phyloP scores from a whole-genome alignment of 2,329 filamentous ascomycete species.

The Colletotrichum sp. region DNA sequence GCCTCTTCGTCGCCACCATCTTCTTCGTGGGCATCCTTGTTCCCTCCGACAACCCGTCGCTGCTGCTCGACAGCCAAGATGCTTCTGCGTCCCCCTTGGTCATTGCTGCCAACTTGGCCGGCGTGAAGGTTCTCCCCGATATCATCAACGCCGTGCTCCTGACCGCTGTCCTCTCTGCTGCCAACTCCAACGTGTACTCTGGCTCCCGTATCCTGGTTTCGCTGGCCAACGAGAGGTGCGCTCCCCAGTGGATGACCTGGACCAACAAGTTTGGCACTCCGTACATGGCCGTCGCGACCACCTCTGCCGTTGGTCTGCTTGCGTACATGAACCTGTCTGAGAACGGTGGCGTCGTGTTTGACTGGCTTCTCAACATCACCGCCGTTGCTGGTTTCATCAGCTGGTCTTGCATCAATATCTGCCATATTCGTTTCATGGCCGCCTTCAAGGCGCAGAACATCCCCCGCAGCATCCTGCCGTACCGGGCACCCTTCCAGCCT shows the following conservation, averaged over 20 bases:
- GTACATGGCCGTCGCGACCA: constrained; percentile 61
- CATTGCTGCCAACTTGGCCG: constrained; percentile 64
- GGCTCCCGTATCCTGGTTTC: constrained; percentile 72
- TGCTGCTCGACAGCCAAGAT: constrained; percentile 57
- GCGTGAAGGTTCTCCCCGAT: constrained; percentile 66
- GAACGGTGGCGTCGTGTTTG: constrained; percentile 65
- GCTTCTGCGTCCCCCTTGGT: constrained; percentile 71
- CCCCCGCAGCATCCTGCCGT: constrained; percentile 62
- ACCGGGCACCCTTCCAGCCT: constrained; percentile 65
- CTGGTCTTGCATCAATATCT: constrained; percentile 70
- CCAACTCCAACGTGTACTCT: constrained; percentile 79
- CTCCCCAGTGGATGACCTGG: constrained; percentile 61
- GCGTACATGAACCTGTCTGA: constrained; percentile 71
- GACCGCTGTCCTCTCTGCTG: constrained; percentile 79
- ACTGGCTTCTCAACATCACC: constrained; percentile 76
- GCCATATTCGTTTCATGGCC: constrained; percentile 70
- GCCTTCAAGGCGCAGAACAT: constrained; percentile 62
- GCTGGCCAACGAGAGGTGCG: constrained; percentile 67
- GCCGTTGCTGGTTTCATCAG: constrained; percentile 73
- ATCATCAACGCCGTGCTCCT: constrained; percentile 82
- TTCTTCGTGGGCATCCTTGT: constrained; percentile 77
- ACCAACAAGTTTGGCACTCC: constrained; percentile 69
- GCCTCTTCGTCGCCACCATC: constrained; percentile 67
- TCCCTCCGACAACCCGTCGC: constrained; percentile 61
- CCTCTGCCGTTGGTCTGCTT: constrained; percentile 65